phyloP scores from a whole-genome alignment of 139 green algal species.

The Chlamydomonas applanata region DNA sequence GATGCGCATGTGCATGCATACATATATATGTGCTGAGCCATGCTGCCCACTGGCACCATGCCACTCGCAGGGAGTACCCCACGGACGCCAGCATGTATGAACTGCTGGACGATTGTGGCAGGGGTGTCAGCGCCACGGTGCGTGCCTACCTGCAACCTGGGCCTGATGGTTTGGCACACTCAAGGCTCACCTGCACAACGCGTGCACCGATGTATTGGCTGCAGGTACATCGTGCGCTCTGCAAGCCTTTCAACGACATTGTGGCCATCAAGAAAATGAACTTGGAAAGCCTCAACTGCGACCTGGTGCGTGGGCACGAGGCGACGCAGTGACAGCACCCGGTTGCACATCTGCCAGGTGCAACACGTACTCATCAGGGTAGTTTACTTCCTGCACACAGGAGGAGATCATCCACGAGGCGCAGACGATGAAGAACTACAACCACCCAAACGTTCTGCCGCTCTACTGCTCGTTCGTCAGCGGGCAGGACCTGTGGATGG shows the following conservation, averaged over 20 bases:
- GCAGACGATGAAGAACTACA: constrained; percentile 89
- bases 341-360: too few relatives aligned
- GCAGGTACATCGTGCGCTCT: constrained; percentile 82
- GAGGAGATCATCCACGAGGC: constrained; percentile 95
- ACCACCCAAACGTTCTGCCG: constrained; percentile 94
- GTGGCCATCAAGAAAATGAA: constrained; percentile 97
- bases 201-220: neutral
- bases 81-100: constrained; percentile 76
- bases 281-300: constrained; percentile 89
- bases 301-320: constrained; percentile 57
- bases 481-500: constrained; percentile 91
- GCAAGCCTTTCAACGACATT: constrained; percentile 66
- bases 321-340: neutral
- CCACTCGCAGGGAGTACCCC: constrained; percentile 75
- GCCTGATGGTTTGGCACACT: neutral
- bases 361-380: neutral
- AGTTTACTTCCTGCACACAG: constrained; percentile 39
- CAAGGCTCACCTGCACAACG: neutral
- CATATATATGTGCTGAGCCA: too few relatives aligned
- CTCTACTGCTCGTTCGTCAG: constrained; percentile 91
- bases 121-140: constrained; percentile 91
- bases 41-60: too few relatives aligned
- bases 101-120: constrained; percentile 90
- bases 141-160: constrained; percentile 40
- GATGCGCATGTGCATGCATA: too few relatives aligned